phyloP scores from a whole-genome alignment of 768 basidiomycete species.

The Lactifluus volemus region DNA sequence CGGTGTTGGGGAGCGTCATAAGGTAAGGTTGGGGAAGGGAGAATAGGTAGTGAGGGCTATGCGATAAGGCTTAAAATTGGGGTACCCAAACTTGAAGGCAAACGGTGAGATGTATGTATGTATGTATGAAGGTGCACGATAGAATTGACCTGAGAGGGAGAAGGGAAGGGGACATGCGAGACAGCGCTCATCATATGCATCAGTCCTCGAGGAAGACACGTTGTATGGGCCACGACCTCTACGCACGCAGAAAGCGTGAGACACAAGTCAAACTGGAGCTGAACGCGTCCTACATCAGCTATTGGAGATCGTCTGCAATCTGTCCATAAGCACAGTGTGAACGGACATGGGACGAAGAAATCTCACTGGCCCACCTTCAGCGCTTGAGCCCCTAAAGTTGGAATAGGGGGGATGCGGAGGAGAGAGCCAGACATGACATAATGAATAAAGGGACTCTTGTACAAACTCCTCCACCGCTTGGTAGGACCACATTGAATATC shows the following conservation, averaged over 20 bases:
- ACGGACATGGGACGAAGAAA: background rate
- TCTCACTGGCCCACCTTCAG: too few relatives aligned
- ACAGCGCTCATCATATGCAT: conserved; percentile 1
- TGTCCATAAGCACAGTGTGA: background rate
- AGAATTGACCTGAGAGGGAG: conserved; percentile 4
- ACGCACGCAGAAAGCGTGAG: background rate
- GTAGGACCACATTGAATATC: too few relatives aligned
- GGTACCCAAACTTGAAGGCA: background rate
- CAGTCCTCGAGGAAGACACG: conserved; percentile 15
- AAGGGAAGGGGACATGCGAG: background rate
- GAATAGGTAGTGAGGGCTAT: background rate
- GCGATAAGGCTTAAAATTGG: conserved; percentile 13
- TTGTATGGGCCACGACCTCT: conserved; percentile 5
- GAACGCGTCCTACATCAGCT: background rate
- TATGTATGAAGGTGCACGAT: conserved; percentile 1
- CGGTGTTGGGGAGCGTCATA: conserved; percentile 20
- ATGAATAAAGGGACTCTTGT: too few relatives aligned
- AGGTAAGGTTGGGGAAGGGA: background rate
- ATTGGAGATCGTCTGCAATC: background rate
- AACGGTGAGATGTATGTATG: background rate
- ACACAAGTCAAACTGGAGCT: background rate
- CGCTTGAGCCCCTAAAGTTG: too few relatives aligned
- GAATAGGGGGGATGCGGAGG: too few relatives aligned
- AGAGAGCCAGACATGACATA: too few relatives aligned
- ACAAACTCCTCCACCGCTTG: too few relatives aligned